Conservation (phyloP, 768 basidiomycete genomes). For the Leccinum variicolor region DNA sequence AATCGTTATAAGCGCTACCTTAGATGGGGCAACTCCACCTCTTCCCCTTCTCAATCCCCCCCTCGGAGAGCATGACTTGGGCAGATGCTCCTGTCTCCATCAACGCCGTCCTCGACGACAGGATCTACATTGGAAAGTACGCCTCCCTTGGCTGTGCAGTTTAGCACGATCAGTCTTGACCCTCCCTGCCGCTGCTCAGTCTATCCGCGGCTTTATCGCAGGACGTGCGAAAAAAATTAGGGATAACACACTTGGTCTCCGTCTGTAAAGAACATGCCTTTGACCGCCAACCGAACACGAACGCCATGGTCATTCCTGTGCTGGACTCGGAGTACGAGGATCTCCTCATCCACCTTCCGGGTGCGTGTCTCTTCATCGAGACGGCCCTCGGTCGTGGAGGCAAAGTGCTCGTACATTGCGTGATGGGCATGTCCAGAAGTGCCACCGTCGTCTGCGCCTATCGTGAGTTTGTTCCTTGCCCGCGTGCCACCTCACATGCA, state of each 20-base stretch:
- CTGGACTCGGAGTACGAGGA: slow-evolving; percentile 50
- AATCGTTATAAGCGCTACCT: slow-evolving; percentile 18
- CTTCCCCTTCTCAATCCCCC: background rate
- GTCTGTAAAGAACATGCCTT: slow-evolving; percentile 56
- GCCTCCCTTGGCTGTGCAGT: slow-evolving; percentile 1
- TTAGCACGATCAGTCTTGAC: background rate
- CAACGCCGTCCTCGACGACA: slow-evolving; percentile 27
- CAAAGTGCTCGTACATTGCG: slow-evolving; percentile 66
- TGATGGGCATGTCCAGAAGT: slow-evolving; percentile 72
- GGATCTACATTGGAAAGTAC: slow-evolving; percentile 37
- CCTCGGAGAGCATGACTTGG: slow-evolving; percentile 25
- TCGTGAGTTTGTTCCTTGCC: slow-evolving; percentile 34
- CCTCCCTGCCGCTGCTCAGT: slow-evolving; percentile 11
- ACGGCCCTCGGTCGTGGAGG: slow-evolving; percentile 50
- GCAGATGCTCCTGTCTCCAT: slow-evolving; percentile 25
- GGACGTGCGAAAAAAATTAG: slow-evolving; percentile 29
- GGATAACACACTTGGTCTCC: slow-evolving; percentile 54
- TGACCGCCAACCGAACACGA: slow-evolving; percentile 36
- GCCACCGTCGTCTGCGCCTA: slow-evolving; percentile 57
- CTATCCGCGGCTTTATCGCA: slow-evolving; percentile 33
- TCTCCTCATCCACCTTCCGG: slow-evolving; percentile 62
- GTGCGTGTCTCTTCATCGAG: slow-evolving; percentile 60
- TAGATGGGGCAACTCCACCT: slow-evolving; percentile 10
- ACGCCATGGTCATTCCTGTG: slow-evolving; percentile 34
- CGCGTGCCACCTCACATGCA: background rate